A percentile compares a stretch with the other conserved stretches of the same genome.
Evolutionary conservation across 805 yeast genomes (phyloP).

Genomic region (Cyberlindnera petersonii): DNA sequence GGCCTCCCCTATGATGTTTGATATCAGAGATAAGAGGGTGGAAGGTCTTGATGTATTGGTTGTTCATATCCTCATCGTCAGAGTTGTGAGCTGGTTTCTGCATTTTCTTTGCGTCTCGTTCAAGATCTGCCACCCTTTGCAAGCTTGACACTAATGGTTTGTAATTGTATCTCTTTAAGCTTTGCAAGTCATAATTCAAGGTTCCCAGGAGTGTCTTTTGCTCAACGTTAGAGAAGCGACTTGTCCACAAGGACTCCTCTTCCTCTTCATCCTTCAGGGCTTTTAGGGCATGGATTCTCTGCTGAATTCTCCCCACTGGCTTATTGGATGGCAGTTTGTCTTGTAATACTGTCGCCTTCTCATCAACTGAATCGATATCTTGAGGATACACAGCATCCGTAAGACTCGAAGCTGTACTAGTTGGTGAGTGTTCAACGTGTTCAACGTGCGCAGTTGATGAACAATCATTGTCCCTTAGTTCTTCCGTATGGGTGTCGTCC

Average conservation of each 20-base stretch:
- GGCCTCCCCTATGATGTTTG: neutral
- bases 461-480: neutral
- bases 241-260: slow-evolving; percentile 5
- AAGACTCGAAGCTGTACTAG: neutral
- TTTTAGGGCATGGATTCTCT: slow-evolving; percentile 20
- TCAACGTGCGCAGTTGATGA: slow-evolving; percentile 1
- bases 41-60: slow-evolving; percentile 2
- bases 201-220: slow-evolving; percentile 25
- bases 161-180: slow-evolving; percentile 20
- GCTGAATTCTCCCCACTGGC: slow-evolving; percentile 24
- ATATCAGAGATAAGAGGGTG: slow-evolving; percentile 7
- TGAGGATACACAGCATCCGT: slow-evolving; percentile 10
- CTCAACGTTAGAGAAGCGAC: slow-evolving; percentile 16
- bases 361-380: too few relatives aligned
- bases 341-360: neutral
- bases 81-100: neutral
- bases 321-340: neutral
- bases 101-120: neutral
- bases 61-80: slow-evolving; percentile 1
- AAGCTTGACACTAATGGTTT: slow-evolving; percentile 16
- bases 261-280: slow-evolving; percentile 15
- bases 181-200: slow-evolving; percentile 20
- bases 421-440: neutral
- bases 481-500: slow-evolving; percentile 7
- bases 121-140: slow-evolving; percentile 5